Conservation (phyloP, 306 rosid species). For the Pueraria montana region DNA sequence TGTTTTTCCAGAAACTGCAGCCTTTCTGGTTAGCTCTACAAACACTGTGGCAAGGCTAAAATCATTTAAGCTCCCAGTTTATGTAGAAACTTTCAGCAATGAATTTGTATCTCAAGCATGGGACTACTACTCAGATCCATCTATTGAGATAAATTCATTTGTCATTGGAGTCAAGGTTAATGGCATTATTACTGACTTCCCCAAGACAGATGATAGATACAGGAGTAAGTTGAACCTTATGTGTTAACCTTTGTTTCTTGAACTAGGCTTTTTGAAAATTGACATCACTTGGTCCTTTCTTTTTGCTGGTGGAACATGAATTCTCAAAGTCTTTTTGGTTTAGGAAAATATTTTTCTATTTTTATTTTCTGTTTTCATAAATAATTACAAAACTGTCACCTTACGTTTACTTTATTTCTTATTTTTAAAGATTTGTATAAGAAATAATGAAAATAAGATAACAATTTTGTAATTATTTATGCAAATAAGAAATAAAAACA, state of each 20-base stretch:
- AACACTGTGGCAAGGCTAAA: constrained; percentile 56
- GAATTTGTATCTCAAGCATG: constrained; percentile 96
- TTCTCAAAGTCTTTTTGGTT: background rate
- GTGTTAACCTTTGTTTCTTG: constrained; percentile 26
- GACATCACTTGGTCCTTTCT: background rate
- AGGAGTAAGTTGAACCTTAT: constrained; percentile 68
- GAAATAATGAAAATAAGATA: background rate
- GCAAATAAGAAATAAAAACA: background rate
- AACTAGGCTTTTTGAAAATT: constrained; percentile 4
- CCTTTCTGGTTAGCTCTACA: constrained; percentile 58
- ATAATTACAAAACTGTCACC: background rate
- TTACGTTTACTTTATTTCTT: background rate
- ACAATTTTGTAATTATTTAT: background rate
- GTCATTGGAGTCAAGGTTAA: constrained; percentile 56
- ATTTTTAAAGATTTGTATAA: background rate
- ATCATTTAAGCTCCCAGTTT: constrained; percentile 64
- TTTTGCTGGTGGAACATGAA: background rate
- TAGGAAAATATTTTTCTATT: background rate
- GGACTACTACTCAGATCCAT: constrained; percentile 92
- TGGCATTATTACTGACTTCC: constrained; percentile 86
- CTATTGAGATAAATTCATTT: constrained; percentile 81
- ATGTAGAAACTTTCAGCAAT: constrained; percentile 82
- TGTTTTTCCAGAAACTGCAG: constrained; percentile 55
- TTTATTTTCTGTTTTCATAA: background rate
- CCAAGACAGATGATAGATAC: constrained; percentile 83